phyloP scores from a whole-genome alignment of 345 rosid species.

The Anacardium occidentale region DNA sequence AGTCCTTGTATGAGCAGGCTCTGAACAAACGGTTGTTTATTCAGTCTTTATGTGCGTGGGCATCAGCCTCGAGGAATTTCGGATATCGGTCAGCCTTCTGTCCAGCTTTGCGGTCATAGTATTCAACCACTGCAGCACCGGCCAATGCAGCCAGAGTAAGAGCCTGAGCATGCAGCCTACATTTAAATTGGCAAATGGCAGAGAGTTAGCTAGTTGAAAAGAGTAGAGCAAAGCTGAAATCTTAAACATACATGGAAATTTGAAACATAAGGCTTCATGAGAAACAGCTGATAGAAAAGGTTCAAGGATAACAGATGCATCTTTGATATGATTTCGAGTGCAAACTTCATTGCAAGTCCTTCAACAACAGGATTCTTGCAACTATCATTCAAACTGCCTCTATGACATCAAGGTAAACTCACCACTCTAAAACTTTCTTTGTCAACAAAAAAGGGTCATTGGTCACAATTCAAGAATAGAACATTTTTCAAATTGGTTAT shows the following conservation, averaged over 20 bases:
- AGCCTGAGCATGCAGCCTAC: conserved; percentile 93
- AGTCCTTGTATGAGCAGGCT: conserved; percentile 46
- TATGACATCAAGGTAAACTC: background rate
- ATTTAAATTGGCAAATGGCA: background rate
- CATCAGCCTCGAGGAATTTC: conserved; percentile 42
- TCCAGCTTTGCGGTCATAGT: conserved; percentile 66
- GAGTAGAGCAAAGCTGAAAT: background rate
- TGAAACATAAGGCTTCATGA: background rate
- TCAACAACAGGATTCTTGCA: too few relatives aligned
- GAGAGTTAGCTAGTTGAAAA: background rate
- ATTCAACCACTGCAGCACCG: conserved; percentile 88
- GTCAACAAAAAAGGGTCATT: background rate
- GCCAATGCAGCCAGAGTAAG: conserved; percentile 85
- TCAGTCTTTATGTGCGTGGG: conserved; percentile 43
- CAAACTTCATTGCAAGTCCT: background rate
- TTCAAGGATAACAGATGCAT: background rate
- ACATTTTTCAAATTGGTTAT: too few relatives aligned
- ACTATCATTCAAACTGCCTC: background rate
- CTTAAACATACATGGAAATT: background rate
- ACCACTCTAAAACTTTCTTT: background rate
- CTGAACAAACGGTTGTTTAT: conserved; percentile 3
- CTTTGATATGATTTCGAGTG: background rate
- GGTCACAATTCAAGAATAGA: background rate
- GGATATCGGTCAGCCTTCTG: conserved; percentile 52
- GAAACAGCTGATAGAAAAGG: background rate